A percentile compares a stretch with the other conserved stretches of the same genome.
phyloP scores from a whole-genome alignment of 148 eudicot species.

The Vaccinium myrtillus region DNA sequence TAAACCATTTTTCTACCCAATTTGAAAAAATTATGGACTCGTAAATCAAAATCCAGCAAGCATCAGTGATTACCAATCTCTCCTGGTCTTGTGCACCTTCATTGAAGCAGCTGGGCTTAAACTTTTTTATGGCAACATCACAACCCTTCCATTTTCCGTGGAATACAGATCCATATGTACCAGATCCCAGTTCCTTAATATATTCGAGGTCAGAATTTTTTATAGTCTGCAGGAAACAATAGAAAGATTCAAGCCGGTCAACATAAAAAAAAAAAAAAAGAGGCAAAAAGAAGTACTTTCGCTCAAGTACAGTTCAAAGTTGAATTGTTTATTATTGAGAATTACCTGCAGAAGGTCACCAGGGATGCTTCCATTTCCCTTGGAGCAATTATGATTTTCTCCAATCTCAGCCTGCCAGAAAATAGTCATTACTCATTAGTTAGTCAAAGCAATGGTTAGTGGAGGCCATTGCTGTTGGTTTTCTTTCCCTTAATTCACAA shows the following conservation, averaged over 20 bases:
- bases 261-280: neutral
- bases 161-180: conserved; percentile 60
- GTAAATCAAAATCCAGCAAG: neutral
- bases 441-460: neutral
- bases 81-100: conserved; percentile 41
- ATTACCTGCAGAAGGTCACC: conserved; percentile 25
- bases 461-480: neutral
- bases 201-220: conserved; percentile 50
- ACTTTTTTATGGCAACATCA: conserved; percentile 63
- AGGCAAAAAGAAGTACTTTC: neutral
- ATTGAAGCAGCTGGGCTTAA: conserved; percentile 47
- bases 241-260: neutral
- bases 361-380: conserved; percentile 14
- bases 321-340: neutral
- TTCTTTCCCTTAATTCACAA: neutral
- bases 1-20: neutral
- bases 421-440: neutral
- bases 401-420: conserved; percentile 15
- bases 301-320: neutral
- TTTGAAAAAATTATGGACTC: neutral
- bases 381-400: conserved; percentile 6
- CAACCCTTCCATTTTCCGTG: conserved; percentile 66
- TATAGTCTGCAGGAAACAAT: conserved; percentile 37
- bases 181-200: conserved; percentile 53
- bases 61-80: conserved; percentile 37